phyloP scores from a whole-genome alignment of 176 grass and related monocot species.

The Oryza glaberrima region DNA sequence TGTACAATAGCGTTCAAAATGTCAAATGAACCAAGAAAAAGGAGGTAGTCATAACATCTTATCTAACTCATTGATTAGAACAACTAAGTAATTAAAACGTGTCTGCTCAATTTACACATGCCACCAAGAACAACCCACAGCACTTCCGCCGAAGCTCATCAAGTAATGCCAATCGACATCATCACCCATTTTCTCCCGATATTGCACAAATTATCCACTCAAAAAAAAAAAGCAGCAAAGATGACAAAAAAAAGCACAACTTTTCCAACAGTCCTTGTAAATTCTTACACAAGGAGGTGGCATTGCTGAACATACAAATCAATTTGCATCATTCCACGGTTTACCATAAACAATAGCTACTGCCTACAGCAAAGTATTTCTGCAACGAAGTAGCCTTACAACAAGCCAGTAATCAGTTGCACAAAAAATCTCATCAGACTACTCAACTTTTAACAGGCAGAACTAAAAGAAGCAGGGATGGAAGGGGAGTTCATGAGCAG shows the following conservation, averaged over 20 bases:
- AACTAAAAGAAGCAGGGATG: not conserved
- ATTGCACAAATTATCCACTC: not conserved
- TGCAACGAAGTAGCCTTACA: not conserved
- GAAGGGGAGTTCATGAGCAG: not conserved
- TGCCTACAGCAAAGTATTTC: not conserved
- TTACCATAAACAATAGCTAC: not conserved
- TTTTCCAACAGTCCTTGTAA: not conserved
- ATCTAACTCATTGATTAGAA: not conserved
- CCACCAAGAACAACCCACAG: not conserved
- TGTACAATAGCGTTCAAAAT: not conserved
- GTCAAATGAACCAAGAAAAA: not conserved
- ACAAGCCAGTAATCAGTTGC: not conserved
- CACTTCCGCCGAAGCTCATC: not conserved
- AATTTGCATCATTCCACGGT: not conserved
- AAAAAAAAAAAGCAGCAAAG: not conserved
- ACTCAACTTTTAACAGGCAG: not conserved
- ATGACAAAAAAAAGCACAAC: not conserved
- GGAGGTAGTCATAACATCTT: not conserved
- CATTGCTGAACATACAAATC: not conserved
- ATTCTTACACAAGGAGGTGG: not conserved
- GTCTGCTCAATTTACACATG: not conserved
- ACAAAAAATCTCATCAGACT: not conserved
- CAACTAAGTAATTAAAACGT: conserved; percentile 1
- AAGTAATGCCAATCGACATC: conserved; percentile 9
- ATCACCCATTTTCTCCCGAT: not conserved